A percentile compares a stretch with the other conserved stretches of the same genome.
Conservation (phyloP, 2,329 filamentous ascomycete species). For the Diaporthe velutina region DNA sequence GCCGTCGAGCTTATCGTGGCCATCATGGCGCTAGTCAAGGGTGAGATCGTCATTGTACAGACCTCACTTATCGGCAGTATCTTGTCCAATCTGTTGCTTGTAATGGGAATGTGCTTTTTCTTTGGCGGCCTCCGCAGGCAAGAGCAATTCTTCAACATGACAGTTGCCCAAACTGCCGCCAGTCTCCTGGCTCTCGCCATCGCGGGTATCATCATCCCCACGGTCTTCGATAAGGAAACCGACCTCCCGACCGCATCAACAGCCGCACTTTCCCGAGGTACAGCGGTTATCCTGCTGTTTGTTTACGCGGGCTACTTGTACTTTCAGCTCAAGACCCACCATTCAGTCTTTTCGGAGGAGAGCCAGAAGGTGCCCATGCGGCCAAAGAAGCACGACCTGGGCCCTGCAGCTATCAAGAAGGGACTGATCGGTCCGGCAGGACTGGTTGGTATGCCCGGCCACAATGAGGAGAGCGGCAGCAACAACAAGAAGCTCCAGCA, state of each 20-base stretch:
- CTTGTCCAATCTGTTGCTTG: constrained; percentile 88
- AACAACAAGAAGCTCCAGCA: constrained; percentile 60
- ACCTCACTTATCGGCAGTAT: constrained; percentile 94
- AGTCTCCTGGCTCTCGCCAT: constrained; percentile 85
- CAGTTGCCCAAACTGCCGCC: constrained; percentile 90
- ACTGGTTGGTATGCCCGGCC: constrained; percentile 51
- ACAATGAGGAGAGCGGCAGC: constrained; percentile 36
- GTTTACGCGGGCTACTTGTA: constrained; percentile 88
- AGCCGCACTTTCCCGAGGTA: constrained; percentile 77
- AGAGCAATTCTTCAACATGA: constrained; percentile 92
- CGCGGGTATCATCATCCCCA: constrained; percentile 87
- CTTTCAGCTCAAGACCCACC: constrained; percentile 92
- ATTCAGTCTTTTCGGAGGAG: constrained; percentile 81
- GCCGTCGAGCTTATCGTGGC: constrained; percentile 92
- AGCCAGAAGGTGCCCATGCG: constrained; percentile 77
- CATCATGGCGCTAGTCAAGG: constrained; percentile 82
- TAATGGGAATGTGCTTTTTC: constrained; percentile 94
- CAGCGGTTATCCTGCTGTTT: constrained; percentile 83
- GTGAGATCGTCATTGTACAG: constrained; percentile 87
- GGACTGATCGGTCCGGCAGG: constrained; percentile 56
- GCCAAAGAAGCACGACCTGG: constrained; percentile 44
- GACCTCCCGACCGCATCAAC: constrained; percentile 62
- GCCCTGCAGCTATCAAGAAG: constrained; percentile 52
- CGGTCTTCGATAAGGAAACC: constrained; percentile 77
- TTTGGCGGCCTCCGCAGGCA: constrained; percentile 82